Evolutionary conservation across 2,329 filamentous ascomycete species (phyloP), one percentile per base, ranked within the genome.

Genomic region (Fusarium caatingaense): DNA sequence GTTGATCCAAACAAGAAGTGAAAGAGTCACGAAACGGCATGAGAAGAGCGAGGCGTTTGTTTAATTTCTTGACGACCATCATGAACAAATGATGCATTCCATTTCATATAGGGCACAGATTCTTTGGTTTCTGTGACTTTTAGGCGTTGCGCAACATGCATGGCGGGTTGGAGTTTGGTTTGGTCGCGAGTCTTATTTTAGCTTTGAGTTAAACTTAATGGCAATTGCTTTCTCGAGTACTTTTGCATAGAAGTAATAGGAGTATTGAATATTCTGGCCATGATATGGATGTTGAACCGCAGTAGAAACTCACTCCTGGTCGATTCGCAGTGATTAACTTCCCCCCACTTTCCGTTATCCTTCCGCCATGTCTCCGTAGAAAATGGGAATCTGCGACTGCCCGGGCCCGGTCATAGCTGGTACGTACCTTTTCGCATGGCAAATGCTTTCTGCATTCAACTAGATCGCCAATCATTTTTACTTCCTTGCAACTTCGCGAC

Each of bases 1-100:
- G 81, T 88, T 23, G 85, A 86, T 25, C 71, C 71, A 54, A 48
- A 77, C 12, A 78, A 69, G 58, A 77, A 76, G 65, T 78, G 68
- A 75, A 47, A 48, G 23, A 28, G 32, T 47, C 58, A 64, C 54
- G 32, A 42, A 23, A 53, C 47, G 23, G 47, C 30, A 62, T 49
- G 64, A 56, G 60, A 51, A 60, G 57, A 74, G 65, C 71, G 60
- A 73, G 73, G 73, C 72, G 73, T 69, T 68, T 64, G 61, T 73
- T 64, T 64, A 62, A 56, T 64, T 63, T 71, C 57, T 66, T 68
- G 56, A 71, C 60, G 67, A 67, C 65, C 68, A 67, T 69, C 62
- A 73, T 72, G 72, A 74, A 69, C 66, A 74, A 46, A 74, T 66
- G 68, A 72, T 72, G 66, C 50, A 72, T 71, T 75, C 56, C 64